Conservation (phyloP, 768 basidiomycete genomes). For the Tylopilus balloui region DNA sequence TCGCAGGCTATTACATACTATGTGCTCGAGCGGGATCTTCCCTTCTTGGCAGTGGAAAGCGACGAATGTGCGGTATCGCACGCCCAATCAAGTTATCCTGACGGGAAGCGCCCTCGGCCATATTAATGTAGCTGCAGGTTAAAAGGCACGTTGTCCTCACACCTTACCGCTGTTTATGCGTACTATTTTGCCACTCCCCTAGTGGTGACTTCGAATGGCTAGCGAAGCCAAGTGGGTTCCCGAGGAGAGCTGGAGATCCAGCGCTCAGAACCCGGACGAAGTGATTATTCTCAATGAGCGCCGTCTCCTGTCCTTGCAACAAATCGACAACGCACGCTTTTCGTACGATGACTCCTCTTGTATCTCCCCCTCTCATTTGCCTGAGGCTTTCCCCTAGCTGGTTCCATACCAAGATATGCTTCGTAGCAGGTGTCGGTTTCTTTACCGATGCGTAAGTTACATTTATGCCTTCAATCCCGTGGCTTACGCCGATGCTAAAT, state of each 20-base stretch:
- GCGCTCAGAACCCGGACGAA: background rate
- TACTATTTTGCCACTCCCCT: background rate
- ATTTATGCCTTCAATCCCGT: conserved; percentile 3
- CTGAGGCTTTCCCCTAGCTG: conserved; percentile 40
- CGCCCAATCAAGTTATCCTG: conserved; percentile 1
- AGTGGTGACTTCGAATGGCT: conserved; percentile 13
- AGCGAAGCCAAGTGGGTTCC: background rate
- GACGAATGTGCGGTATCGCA: conserved; percentile 20
- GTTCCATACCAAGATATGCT: conserved; percentile 76
- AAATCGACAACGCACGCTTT: conserved; percentile 82
- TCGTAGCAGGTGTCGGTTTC: conserved; percentile 75
- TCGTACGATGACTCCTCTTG: conserved; percentile 46
- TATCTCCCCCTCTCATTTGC: background rate
- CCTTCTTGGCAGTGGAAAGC: conserved; percentile 5
- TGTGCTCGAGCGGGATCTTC: background rate
- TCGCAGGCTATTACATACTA: background rate
- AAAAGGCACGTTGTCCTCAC: conserved; percentile 11
- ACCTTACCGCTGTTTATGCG: background rate
- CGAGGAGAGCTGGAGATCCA: background rate
- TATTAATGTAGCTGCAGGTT: conserved; percentile 1
- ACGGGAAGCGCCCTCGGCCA: conserved; percentile 4
- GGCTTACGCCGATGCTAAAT: background rate
- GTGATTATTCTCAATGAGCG: conserved; percentile 51
- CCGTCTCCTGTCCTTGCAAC: conserved; percentile 70
- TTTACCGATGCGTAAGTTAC: conserved; percentile 71